Percentiles rank a stretch among this genome's conserved stretches.
Evolutionary conservation across 2,329 filamentous ascomycete genomes (phyloP).

Genomic region (Fusarium citri): DNA sequence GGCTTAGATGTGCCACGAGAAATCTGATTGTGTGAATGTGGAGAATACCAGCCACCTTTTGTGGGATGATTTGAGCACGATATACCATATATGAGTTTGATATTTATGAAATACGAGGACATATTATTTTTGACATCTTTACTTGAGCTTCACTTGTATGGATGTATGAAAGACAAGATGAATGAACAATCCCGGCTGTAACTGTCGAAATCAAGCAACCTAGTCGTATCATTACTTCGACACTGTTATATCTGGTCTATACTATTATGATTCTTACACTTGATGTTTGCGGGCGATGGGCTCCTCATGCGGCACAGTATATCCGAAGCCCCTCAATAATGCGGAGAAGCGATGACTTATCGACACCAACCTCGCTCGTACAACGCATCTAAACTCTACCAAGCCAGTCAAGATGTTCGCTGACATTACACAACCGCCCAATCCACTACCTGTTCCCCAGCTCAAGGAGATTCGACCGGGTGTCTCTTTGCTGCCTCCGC

Average conservation of each 20-base stretch:
- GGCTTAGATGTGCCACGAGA: not conserved
- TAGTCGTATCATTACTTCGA: not conserved
- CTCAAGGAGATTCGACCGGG: constrained; percentile 29
- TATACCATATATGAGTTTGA: constrained; percentile 1
- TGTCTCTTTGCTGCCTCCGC: constrained; percentile 48
- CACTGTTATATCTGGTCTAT: not conserved
- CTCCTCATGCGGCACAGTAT: not conserved
- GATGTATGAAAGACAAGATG: not conserved
- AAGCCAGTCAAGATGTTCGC: constrained; percentile 33
- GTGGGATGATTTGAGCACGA: not conserved
- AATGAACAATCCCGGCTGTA: not conserved
- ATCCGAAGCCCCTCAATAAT: constrained; percentile 10
- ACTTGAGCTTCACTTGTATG: not conserved
- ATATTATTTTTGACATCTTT: not conserved
- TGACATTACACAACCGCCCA: constrained; percentile 43
- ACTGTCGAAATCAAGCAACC: not conserved
- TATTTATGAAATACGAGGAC: not conserved
- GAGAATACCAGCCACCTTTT: not conserved
- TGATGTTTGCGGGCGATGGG: not conserved
- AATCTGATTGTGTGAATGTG: not conserved
- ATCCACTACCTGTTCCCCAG: constrained; percentile 37
- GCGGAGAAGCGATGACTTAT: not conserved
- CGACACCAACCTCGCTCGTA: not conserved
- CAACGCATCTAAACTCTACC: not conserved
- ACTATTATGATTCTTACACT: not conserved